Evolutionary conservation across 2,329 filamentous ascomycete genomes (phyloP).

Genomic region (Elsinoe fawcettii): DNA sequence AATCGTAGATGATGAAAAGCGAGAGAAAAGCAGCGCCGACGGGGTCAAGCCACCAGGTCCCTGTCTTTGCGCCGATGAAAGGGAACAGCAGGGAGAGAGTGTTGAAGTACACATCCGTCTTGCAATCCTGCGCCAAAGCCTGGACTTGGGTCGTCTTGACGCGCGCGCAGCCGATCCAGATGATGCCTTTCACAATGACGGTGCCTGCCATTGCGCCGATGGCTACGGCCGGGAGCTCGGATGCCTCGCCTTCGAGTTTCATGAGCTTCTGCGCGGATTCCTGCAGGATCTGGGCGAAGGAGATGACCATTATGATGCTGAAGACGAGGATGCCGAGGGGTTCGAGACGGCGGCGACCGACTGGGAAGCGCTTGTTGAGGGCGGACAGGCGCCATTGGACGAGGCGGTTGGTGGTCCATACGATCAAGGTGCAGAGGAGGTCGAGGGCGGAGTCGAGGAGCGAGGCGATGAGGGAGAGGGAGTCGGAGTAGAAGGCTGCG

Average conservation of each 20-base stretch:
- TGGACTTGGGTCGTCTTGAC: slow-evolving; percentile 59
- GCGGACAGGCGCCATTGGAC: slow-evolving; percentile 49
- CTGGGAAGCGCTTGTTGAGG: slow-evolving; percentile 49
- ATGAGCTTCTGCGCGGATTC: slow-evolving; percentile 53
- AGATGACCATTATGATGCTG: slow-evolving; percentile 56
- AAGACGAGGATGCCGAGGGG: slow-evolving; percentile 57
- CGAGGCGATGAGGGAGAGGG: slow-evolving; percentile 54
- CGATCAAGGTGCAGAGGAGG: slow-evolving; percentile 52
- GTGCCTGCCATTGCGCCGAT: slow-evolving; percentile 52
- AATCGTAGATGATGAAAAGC: slow-evolving; percentile 62
- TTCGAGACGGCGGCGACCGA: slow-evolving; percentile 50
- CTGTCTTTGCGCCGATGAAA: slow-evolving; percentile 50
- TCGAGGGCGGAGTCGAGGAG: slow-evolving; percentile 56
- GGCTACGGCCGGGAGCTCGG: slow-evolving; percentile 45
- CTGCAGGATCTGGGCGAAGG: slow-evolving; percentile 53
- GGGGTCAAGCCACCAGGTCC: slow-evolving; percentile 61
- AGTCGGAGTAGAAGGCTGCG: slow-evolving; percentile 49
- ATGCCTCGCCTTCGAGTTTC: slow-evolving; percentile 35
- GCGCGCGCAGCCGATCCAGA: slow-evolving; percentile 51
- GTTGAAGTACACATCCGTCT: slow-evolving; percentile 58
- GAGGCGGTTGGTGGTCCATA: slow-evolving; percentile 53
- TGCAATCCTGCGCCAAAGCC: slow-evolving; percentile 56
- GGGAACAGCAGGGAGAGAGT: slow-evolving; percentile 56
- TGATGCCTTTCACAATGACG: slow-evolving; percentile 52
- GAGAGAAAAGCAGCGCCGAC: slow-evolving; percentile 56